Base-by-base conservation (phyloP, 805 yeast species). In the Starmerella kuoi region DNA sequence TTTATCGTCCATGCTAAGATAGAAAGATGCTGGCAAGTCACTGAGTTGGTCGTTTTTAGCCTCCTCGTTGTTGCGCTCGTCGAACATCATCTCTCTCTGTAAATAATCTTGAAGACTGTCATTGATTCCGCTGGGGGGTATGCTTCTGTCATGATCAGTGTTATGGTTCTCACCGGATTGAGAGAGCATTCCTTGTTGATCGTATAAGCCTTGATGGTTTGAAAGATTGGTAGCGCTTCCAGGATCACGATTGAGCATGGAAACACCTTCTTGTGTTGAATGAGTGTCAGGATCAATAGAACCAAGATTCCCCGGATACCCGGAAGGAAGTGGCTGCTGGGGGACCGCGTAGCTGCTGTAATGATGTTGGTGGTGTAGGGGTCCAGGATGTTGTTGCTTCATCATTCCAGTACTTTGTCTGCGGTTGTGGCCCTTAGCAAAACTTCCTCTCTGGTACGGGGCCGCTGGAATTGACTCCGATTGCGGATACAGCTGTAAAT, bases 1-100 rank as follows among this genome's bases (percentile, higher is more conserved):
- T 25, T 22, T 26, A 25, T 41, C 50, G 6, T 41, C 39, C 5
- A 37, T 14, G 11, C 33, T 31, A 22, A 27, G 2, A 36, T 41
- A 47, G 37, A 41, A 47, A 2, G 50, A 42, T 11, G 44, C 18
- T 6, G 48, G 51, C 26, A 45, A 35, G 22, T 45, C 51, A 7
- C 37, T 38, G 9, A 43, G 35, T 27, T 27, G 43, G 27, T 41
- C 48, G 12, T 33, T 6, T 26, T 33, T 33, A 18, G 37, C n/a
- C 12, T 6, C 26, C 15, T 33, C 37, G 37, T 9, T 6, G 12
- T 32, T 39, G 26, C 33, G 33, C 17, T 34, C 37, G 35, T 35
- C 31, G 40, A 31, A 40, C 45, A 44, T 40, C 45, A 44, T 38
- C 38, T 38, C 50, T 15, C 28, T 39, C 35, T 42, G 54, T 44